Evolutionary conservation across 306 rosid species (phyloP).

Genomic region (Trichosanthes cucumerina): DNA sequence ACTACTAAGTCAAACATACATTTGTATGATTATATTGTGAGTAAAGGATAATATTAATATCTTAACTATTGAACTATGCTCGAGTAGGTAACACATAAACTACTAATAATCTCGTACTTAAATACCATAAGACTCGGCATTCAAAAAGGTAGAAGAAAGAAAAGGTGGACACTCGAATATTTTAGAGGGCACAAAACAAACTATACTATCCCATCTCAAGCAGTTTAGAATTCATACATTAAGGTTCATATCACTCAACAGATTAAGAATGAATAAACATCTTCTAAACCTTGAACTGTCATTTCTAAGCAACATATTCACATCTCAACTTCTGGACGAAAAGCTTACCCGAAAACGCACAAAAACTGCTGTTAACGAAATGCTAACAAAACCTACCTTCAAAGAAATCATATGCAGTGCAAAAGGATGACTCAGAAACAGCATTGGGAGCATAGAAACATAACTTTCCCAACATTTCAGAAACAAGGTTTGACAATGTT

Average conservation of each 20-base stretch:
- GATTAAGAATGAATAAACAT: neutral
- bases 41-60: neutral
- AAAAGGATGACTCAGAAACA: neutral
- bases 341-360: neutral
- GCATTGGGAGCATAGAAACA: neutral
- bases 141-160: neutral
- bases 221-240: neutral
- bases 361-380: neutral
- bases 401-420: neutral
- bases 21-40: too few species aligned
- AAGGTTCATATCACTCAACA: neutral
- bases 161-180: neutral
- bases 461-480: neutral
- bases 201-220: neutral
- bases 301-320: neutral
- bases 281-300: neutral
- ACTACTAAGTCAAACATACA: too few species aligned
- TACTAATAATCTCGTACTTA: neutral
- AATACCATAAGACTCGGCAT: neutral
- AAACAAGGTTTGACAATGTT: slow-evolving; percentile 1
- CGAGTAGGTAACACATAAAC: neutral
- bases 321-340: neutral
- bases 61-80: neutral
- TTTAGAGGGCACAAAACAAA: neutral
- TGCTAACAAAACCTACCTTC: neutral